Evolutionary conservation across 139 green algal species (phyloP), one percentile per base, ranked within the genome.

Genomic region (Chlorella sp.): DNA sequence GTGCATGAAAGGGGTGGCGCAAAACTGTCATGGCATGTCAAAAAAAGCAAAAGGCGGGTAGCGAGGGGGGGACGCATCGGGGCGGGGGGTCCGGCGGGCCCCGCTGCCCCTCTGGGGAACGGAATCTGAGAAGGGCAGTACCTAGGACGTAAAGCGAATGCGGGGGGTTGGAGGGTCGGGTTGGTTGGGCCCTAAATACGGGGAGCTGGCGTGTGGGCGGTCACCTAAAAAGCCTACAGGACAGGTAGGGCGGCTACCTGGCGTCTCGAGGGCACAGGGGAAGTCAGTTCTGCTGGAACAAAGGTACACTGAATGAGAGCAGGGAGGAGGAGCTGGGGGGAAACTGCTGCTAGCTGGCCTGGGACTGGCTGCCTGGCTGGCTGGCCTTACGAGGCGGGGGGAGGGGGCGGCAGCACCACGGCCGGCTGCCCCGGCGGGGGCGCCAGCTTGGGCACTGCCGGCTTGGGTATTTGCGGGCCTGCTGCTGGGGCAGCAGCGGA

Each of bases 231-330:
- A 60, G 51, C 51, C 51, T 60, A 60, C 51, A 60, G 44, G 44
- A 9, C 44, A 51, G 44, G 44, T 51, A 51, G 44, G 9, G 36
- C 17, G 36, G 68, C 68, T 74, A 74, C 68, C 68, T 74, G 32
- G 68, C 32, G 18, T 15, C 25, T 32, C 32, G 44, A 51, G 28
- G 38, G 65, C 65, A 55, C 38, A 57, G 36, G n/a, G n/a, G 16
- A 39, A 51, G 69, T 76, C 69, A 57, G 65, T n/a, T 32, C 28
- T n/a, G 62, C 62, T 34, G n/a, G 28, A 76, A 76, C 38, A 76
- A 39, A 56, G 36, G 18, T 56, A 57, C 38, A 57, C 38, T 55
- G 69, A 76, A 39, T 38, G 36, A 26, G 69, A 57, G 69, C 15
- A 30, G 68, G 36, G 21, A 55, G 20, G 20, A 32, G 69, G 25